Evolutionary conservation across 352 stramenopile species (phyloP).

Genomic region (Pythium scleroteichum): DNA sequence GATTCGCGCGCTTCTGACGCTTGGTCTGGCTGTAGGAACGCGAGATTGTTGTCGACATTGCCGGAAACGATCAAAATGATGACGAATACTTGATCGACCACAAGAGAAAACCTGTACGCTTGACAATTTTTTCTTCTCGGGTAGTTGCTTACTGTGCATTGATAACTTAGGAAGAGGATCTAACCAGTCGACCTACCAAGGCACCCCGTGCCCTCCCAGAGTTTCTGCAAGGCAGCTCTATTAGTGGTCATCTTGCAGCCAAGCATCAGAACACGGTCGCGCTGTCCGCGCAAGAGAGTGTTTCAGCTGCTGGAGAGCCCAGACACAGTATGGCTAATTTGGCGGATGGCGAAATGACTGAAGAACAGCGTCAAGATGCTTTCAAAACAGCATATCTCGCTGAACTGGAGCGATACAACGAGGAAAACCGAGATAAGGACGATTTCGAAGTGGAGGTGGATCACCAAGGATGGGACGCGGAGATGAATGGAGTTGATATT

Average conservation of each 20-base stretch:
- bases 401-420: slow-evolving; percentile 85
- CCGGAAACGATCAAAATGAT: slow-evolving; percentile 65
- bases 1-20: too few relatives aligned
- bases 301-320: slow-evolving; percentile 27
- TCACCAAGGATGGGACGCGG: slow-evolving; percentile 80
- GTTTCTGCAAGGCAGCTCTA: slow-evolving; percentile 82
- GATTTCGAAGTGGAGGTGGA: slow-evolving; percentile 82
- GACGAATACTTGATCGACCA: slow-evolving; percentile 81
- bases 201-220: slow-evolving; percentile 70
- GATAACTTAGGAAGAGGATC: slow-evolving; percentile 49
- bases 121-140: not conserved
- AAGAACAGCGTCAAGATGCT: slow-evolving; percentile 80
- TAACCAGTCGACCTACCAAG: slow-evolving; percentile 49
- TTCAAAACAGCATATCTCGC: slow-evolving; percentile 84
- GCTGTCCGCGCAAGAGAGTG: slow-evolving; percentile 38
- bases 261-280: slow-evolving; percentile 51
- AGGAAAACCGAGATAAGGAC: slow-evolving; percentile 74
- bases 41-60: slow-evolving; percentile 88
- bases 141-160: not conserved
- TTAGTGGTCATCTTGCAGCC: slow-evolving; percentile 84
- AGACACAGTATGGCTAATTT: slow-evolving; percentile 60
- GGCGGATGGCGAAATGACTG: slow-evolving; percentile 69
- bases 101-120: slow-evolving; percentile 64
- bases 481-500: slow-evolving; percentile 73
- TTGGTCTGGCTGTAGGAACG: slow-evolving; percentile 38